Evolutionary conservation across 805 yeast species (phyloP).

Genomic region (Candida insectorum): DNA sequence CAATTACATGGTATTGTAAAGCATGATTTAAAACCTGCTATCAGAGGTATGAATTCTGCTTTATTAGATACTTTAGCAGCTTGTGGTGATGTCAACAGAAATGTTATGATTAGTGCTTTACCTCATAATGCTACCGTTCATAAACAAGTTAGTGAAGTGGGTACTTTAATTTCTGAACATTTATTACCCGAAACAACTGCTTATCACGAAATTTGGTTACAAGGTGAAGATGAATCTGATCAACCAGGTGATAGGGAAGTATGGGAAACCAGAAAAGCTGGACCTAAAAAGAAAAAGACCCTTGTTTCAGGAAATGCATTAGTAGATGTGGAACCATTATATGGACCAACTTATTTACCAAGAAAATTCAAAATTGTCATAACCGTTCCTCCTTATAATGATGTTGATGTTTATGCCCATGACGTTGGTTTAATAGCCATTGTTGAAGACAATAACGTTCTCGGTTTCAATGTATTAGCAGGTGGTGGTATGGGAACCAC

Average conservation of each 20-base stretch:
- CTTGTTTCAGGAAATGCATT: conserved; percentile 84
- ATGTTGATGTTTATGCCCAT: conserved; percentile 94
- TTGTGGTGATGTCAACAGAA: conserved; percentile 97
- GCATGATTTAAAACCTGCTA: conserved; percentile 82
- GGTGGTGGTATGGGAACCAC: conserved; percentile 99
- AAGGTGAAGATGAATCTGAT: conserved; percentile 76
- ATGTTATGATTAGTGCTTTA: conserved; percentile 88
- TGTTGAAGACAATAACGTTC: conserved; percentile 60
- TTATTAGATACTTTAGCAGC: conserved; percentile 95
- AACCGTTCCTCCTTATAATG: conserved; percentile 94
- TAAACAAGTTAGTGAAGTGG: conserved; percentile 62
- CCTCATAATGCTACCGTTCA: conserved; percentile 85
- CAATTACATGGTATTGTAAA: conserved; percentile 94
- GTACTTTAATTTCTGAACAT: conserved; percentile 70
- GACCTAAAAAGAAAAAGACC: conserved; percentile 78
- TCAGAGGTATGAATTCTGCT: conserved; percentile 87
- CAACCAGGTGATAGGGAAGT: conserved; percentile 59
- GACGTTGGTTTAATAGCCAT: conserved; percentile 92
- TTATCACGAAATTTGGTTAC: conserved; percentile 95
- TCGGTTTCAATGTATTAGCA: conserved; percentile 83
- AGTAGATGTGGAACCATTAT: conserved; percentile 80
- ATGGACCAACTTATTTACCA: conserved; percentile 84
- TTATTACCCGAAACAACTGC: conserved; percentile 91
- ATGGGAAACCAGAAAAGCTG: conserved; percentile 65
- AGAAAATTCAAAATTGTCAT: conserved; percentile 94